A percentile compares a stretch with the other conserved stretches of the same genome.
phyloP scores from a whole-genome alignment of 2,329 filamentous ascomycete species.

The Epichloe uncinata region DNA sequence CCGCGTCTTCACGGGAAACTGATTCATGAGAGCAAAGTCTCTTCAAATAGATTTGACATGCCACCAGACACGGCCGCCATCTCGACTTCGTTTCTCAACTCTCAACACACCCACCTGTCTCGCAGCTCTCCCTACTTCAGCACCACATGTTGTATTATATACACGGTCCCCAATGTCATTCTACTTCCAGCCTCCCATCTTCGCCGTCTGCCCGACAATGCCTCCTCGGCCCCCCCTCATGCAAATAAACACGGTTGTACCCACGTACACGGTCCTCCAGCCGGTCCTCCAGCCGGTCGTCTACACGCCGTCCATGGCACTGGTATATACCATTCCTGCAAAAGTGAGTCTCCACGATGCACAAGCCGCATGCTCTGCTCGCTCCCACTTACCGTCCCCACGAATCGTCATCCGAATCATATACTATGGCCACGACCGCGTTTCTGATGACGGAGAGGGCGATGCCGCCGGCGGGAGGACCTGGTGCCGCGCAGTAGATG shows the following conservation, averaged over 20 bases:
- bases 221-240: not conserved
- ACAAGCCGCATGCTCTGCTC: not conserved
- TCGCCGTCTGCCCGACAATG: slow-evolving; percentile 5
- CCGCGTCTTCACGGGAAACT: not conserved
- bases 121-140: not conserved
- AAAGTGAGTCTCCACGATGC: not conserved
- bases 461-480: not conserved
- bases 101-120: not conserved
- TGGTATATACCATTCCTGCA: not conserved
- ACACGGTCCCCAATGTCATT: slow-evolving; percentile 12
- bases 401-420: slow-evolving; percentile 2
- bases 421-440: slow-evolving; percentile 1
- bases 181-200: slow-evolving; percentile 14
- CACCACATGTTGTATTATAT: not conserved
- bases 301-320: not conserved
- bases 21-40: not conserved
- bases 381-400: not conserved
- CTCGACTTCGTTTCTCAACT: not conserved
- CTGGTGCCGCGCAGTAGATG: slow-evolving; percentile 1
- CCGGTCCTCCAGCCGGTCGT: not conserved
- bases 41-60: not conserved
- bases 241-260: not conserved
- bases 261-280: not conserved
- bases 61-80: not conserved
- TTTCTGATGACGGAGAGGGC: too few species aligned